Evolutionary conservation across 1,139 yeast genomes (phyloP), one percentile per base, ranked within the genome.

Genomic region (Taphrina wiesneri): DNA sequence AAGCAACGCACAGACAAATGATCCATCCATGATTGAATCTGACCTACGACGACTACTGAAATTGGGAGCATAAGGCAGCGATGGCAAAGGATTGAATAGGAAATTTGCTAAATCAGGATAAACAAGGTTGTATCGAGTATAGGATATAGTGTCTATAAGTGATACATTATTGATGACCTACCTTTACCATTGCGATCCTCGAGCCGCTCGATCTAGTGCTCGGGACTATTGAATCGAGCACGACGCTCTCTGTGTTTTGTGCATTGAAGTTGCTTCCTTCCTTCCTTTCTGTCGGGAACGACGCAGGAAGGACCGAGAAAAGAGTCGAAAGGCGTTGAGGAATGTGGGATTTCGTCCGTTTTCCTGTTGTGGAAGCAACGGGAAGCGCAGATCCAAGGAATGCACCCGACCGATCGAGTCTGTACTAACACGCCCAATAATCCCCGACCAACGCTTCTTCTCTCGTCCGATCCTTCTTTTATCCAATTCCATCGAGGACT

Each of bases 11-110:
- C 43, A 26, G 28, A 52, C 19, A 28, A 28, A 39, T 25, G 47
- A 39, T 15, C 19, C 46, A 21, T 54, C 59, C n/a, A 28, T 32
- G 32, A 39, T 54, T 36, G 59, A 54, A 39, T 36, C 46, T 5
- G 49, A 54, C 39, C 23, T 54, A 13, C 59, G 59, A 23, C 59
- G 59, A 17, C 4, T 54, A n/a, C 23, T 54, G 32, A 21, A 54
- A 21, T 25, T 54, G 32, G 59, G 59, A 28, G 59, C 36, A 13
- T 39, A 41, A 26, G 23, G 54, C 23, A 49, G 54, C 28, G 49
- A 21, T n/a, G 49, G 45, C 45, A 39, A 39, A 15, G 45, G n/a
- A 39, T 17, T 7, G 45, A 39, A 5, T 39, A 30, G 6, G 11
- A 11, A 6, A 30, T 30, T 30, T 30, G 34, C 34, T 11, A 30